These are phyloP conservation scores for Cnidoscolus chayamansa DNA, from an alignment of 441 rosid genomes.

Conservation along the genomic window DNA sequence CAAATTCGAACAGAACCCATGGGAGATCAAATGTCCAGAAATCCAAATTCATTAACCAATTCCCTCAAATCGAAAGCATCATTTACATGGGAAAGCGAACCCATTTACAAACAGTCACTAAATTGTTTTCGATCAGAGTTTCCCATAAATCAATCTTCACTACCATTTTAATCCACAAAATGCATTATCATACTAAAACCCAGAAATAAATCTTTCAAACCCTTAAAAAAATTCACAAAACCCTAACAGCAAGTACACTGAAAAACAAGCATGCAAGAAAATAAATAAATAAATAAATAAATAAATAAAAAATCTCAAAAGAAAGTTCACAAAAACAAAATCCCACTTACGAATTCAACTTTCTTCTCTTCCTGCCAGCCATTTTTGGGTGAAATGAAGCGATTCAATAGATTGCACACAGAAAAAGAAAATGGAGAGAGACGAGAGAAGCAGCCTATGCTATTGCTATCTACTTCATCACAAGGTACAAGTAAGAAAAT, in stretches of 20 bases:
- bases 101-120: slow-evolving; percentile 1
- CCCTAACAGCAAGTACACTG: slow-evolving; percentile 6
- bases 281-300: not conserved
- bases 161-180: not conserved
- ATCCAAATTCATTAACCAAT: not conserved
- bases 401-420: not conserved
- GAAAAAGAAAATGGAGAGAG: not conserved
- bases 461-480: too few relatives aligned
- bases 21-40: not conserved
- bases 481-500: not conserved
- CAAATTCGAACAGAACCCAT: not conserved
- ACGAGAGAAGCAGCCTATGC: not conserved
- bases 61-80: not conserved
- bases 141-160: slow-evolving; percentile 11
- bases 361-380: slow-evolving; percentile 46
- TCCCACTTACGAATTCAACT: slow-evolving; percentile 42
- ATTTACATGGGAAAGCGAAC: slow-evolving; percentile 10
- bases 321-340: not conserved
- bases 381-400: slow-evolving; percentile 25
- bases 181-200: slow-evolving; percentile 14
- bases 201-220: slow-evolving; percentile 3
- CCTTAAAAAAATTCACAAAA: slow-evolving; percentile 19
- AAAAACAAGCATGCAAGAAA: not conserved
- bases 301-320: not conserved
- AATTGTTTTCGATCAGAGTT: slow-evolving; percentile 3